These are phyloP conservation scores for Draba incana DNA, from an alignment of 345 rosid species.

Conservation along the genomic window DNA sequence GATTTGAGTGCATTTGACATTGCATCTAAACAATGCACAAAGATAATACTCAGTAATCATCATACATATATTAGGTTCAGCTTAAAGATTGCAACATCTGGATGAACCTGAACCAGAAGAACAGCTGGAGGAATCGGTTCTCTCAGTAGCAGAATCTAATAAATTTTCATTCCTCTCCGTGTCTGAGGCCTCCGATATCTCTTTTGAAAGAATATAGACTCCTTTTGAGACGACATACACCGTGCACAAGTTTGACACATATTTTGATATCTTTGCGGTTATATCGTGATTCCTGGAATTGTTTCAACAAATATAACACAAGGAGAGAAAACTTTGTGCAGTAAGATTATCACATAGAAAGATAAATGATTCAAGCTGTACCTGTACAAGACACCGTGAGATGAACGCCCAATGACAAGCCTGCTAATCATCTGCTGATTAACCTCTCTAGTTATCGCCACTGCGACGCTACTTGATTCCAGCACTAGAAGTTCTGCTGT, in stretches of 20 bases:
- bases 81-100: not conserved
- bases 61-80: slow-evolving; percentile 22
- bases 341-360: not conserved
- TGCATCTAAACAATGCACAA: slow-evolving; percentile 22
- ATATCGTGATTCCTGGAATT: slow-evolving; percentile 43
- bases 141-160: slow-evolving; percentile 48
- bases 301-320: slow-evolving; percentile 14
- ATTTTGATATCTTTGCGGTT: slow-evolving; percentile 58
- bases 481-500: slow-evolving; percentile 56
- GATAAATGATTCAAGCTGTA: not conserved
- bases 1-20: slow-evolving; percentile 26
- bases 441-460: slow-evolving; percentile 68
- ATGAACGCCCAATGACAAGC: slow-evolving; percentile 81
- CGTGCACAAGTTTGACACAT: slow-evolving; percentile 64
- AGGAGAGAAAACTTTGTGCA: not conserved
- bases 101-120: slow-evolving; percentile 45
- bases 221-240: slow-evolving; percentile 79
- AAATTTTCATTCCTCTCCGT: slow-evolving; percentile 41
- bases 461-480: slow-evolving; percentile 70
- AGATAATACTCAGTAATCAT: not conserved
- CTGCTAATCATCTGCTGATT: slow-evolving; percentile 48
- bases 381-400: slow-evolving; percentile 50
- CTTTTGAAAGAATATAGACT: slow-evolving; percentile 65
- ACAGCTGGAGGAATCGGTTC: slow-evolving; percentile 46
- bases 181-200: slow-evolving; percentile 44